Percentiles rank a stretch among this genome's conserved stretches.
Conservation (phyloP, 78 protist genomes). For the Anaeramoeba ignava region DNA sequence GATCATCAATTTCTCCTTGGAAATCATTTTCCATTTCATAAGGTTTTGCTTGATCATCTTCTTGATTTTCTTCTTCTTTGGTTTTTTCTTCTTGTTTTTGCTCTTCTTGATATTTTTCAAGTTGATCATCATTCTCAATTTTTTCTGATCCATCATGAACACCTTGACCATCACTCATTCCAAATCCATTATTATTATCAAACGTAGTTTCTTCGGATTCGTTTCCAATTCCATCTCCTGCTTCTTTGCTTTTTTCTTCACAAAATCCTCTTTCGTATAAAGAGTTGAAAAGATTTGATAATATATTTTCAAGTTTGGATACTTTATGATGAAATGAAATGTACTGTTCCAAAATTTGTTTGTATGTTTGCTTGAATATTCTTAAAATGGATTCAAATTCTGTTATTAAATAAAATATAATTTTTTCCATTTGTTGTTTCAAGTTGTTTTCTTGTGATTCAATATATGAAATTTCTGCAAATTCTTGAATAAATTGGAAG, state of each 20-base stretch:
- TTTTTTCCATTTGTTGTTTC: neutral
- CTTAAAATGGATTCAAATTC: neutral
- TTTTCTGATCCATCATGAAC: neutral
- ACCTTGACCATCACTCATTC: conserved; percentile 1
- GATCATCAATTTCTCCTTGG: conserved; percentile 7
- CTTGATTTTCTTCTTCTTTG: conserved; percentile 31
- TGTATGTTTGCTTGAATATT: neutral
- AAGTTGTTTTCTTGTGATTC: neutral
- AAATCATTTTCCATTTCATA: neutral
- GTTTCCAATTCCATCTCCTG: neutral
- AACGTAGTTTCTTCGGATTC: neutral
- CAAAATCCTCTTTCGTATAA: conserved; percentile 52
- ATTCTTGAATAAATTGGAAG: neutral
- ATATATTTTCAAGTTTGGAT: conserved; percentile 26
- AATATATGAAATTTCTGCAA: neutral
- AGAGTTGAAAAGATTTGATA: conserved; percentile 26
- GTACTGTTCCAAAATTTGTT: neutral
- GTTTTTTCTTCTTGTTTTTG: conserved; percentile 14
- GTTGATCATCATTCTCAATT: conserved; percentile 17
- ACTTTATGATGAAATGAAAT: neutral
- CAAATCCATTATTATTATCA: neutral
- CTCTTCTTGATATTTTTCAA: conserved; percentile 13
- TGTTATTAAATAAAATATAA: neutral
- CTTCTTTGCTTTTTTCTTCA: conserved; percentile 21
- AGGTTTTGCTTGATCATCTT: conserved; percentile 16